These are phyloP conservation scores for Aspergillus terreus DNA, from an alignment of 2,329 filamentous ascomycete genomes.

Conservation along the genomic window DNA sequence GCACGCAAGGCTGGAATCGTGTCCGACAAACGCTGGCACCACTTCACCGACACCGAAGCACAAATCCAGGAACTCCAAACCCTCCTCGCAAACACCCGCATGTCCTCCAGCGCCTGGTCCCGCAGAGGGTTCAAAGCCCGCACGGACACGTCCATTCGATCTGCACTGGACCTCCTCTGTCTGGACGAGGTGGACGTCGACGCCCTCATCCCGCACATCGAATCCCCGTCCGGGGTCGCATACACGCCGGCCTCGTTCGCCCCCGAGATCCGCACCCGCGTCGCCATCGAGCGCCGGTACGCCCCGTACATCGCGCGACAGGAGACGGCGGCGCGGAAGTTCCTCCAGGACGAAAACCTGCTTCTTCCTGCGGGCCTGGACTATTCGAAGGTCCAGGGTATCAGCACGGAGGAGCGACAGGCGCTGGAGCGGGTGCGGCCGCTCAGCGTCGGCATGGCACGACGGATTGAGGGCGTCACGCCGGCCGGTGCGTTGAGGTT, in stretches of 20 bases:
- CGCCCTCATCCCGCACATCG: conserved; percentile 55
- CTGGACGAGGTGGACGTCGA: conserved; percentile 58
- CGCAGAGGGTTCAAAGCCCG: conserved; percentile 66
- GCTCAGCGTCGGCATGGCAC: conserved; percentile 83
- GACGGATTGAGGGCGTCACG: conserved; percentile 73
- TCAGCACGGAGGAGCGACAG: conserved; percentile 75
- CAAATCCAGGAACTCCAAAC: conserved; percentile 65
- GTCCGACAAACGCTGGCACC: conserved; percentile 70
- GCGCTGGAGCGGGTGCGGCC: conserved; percentile 68
- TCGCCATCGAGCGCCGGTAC: conserved; percentile 79
- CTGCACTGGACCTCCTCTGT: conserved; percentile 75
- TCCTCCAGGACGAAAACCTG: conserved; percentile 73
- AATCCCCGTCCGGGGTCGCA: conserved; percentile 20
- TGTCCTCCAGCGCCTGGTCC: conserved; percentile 65
- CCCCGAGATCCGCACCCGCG: conserved; percentile 60
- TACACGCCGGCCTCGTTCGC: conserved; percentile 51
- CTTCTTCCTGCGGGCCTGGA: conserved; percentile 70
- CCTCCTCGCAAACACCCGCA: conserved; percentile 55
- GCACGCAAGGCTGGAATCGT: conserved; percentile 76
- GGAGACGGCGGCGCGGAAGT: conserved; percentile 59
- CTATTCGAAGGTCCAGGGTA: conserved; percentile 67
- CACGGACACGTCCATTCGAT: conserved; percentile 63
- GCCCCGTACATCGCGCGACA: conserved; percentile 81
- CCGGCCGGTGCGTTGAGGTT: conserved; percentile 43
- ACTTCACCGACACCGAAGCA: conserved; percentile 61